These are phyloP conservation scores for Ceratocystis cacaofunesta DNA, from an alignment of 2,329 filamentous ascomycete species.

Conservation along the genomic window DNA sequence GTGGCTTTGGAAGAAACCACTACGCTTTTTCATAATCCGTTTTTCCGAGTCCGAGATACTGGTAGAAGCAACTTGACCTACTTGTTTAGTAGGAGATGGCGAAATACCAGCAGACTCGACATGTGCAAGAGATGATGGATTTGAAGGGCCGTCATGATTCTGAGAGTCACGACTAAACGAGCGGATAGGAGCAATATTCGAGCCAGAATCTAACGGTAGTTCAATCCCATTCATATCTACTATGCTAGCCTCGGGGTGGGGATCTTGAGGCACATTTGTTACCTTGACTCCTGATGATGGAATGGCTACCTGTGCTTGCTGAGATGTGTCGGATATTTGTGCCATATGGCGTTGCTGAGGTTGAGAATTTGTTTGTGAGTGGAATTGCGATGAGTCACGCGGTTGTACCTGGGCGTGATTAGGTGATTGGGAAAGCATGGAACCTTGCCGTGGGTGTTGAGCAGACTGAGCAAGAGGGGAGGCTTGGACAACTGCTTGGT, in stretches of 20 bases:
- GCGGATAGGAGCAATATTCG: slow-evolving; percentile 43
- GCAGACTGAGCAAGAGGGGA: neutral
- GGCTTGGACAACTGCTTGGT: neutral
- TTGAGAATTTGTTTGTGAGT: slow-evolving; percentile 4
- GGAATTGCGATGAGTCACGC: slow-evolving; percentile 2
- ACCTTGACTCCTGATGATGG: slow-evolving; percentile 8
- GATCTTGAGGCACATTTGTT: slow-evolving; percentile 60
- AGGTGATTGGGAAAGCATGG: neutral
- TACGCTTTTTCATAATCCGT: slow-evolving; percentile 53
- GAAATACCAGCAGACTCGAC: slow-evolving; percentile 63
- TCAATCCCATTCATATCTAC: slow-evolving; percentile 85
- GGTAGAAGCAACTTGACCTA: slow-evolving; percentile 28
- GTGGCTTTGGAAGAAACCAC: slow-evolving; percentile 84
- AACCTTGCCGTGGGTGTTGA: slow-evolving; percentile 5
- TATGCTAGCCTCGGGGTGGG: slow-evolving; percentile 91
- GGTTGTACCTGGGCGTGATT: slow-evolving; percentile 2
- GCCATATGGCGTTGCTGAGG: neutral
- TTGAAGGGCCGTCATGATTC: slow-evolving; percentile 76
- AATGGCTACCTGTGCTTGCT: slow-evolving; percentile 18
- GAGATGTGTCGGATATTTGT: neutral
- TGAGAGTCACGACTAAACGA: slow-evolving; percentile 68
- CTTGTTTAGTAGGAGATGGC: slow-evolving; percentile 56
- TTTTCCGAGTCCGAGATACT: slow-evolving; percentile 53
- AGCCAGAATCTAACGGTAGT: slow-evolving; percentile 38
- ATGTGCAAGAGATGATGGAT: slow-evolving; percentile 77